Percentiles rank a stretch among this genome's conserved stretches.
These are phyloP conservation scores for Fusarium sterilihyphosum DNA, from an alignment of 2,329 filamentous ascomycete genomes.

Conservation along the genomic window DNA sequence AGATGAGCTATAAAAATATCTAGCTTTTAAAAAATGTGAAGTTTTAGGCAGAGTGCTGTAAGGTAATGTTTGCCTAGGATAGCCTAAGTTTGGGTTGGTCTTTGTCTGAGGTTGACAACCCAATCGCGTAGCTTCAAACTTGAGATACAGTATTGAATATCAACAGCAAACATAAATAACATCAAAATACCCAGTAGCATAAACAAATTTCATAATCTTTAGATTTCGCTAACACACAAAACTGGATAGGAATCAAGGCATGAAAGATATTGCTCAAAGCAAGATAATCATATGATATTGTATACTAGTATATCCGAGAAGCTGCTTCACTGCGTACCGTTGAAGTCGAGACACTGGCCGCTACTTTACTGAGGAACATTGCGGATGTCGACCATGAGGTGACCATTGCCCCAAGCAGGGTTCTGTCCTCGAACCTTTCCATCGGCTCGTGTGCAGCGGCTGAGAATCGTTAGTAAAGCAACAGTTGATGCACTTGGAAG, in stretches of 20 bases:
- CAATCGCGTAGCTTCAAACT: background rate
- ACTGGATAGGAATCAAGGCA: rapidly evolving
- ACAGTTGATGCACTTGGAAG: rapidly evolving
- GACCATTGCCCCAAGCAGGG: slow-evolving; percentile 15
- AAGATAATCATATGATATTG: background rate
- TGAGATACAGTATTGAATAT: background rate
- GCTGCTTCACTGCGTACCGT: background rate
- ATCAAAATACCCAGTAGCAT: rapidly evolving
- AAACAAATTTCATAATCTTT: rapidly evolving
- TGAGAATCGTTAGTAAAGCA: background rate
- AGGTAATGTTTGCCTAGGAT: rapidly evolving
- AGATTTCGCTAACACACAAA: rapidly evolving
- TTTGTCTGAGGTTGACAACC: background rate
- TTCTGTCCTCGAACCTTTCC: slow-evolving; percentile 19
- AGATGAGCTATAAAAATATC: background rate
- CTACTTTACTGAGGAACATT: background rate
- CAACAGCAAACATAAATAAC: background rate
- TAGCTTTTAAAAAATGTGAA: background rate
- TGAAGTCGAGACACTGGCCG: rapidly evolving
- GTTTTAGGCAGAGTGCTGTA: background rate
- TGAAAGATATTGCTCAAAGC: background rate
- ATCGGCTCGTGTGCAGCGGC: background rate
- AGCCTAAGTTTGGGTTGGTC: background rate
- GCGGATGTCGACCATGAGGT: slow-evolving; percentile 20
- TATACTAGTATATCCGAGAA: background rate